A percentile compares a stretch with the other conserved stretches of the same genome.
Conservation (phyloP, 805 yeast species). For the Ogataea corticis region DNA sequence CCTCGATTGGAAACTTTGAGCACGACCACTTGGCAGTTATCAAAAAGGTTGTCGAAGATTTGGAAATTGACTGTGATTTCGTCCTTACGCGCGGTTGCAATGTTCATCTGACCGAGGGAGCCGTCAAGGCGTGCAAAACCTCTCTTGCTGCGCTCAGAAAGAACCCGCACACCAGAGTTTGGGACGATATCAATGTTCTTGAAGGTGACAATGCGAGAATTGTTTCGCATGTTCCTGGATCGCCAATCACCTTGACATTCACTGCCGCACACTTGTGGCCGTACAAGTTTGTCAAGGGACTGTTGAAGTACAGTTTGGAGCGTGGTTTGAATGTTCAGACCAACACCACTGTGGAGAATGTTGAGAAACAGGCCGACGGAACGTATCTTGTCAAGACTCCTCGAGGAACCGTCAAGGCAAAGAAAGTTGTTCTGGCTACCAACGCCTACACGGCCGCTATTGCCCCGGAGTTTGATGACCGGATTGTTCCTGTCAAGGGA, state of each 20-base stretch:
- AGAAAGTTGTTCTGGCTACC: conserved; percentile 38
- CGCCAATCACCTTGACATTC: conserved; percentile 33
- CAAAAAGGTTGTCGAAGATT: conserved; percentile 33
- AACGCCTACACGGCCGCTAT: conserved; percentile 33
- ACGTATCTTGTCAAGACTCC: conserved; percentile 33
- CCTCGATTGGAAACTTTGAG: conserved; percentile 40
- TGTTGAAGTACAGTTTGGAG: conserved; percentile 33
- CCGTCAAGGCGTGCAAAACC: conserved; percentile 13
- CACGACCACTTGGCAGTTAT: conserved; percentile 34
- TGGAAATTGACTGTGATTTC: conserved; percentile 34
- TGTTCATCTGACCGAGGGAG: conserved; percentile 24
- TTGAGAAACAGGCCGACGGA: conserved; percentile 27
- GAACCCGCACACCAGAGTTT: conserved; percentile 28
- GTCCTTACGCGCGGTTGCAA: conserved; percentile 32
- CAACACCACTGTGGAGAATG: conserved; percentile 36
- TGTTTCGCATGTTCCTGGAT: conserved; percentile 28
- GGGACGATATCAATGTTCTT: conserved; percentile 31
- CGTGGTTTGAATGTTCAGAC: conserved; percentile 43
- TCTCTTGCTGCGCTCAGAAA: conserved; percentile 16
- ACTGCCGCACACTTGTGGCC: conserved; percentile 47
- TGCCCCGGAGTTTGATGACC: conserved; percentile 25
- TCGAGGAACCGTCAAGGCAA: conserved; percentile 26
- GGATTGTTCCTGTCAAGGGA: conserved; percentile 39
- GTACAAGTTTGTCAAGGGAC: conserved; percentile 38
- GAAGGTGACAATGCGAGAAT: conserved; percentile 32